Percentiles rank a stretch among this genome's conserved stretches.
Evolutionary conservation across 345 rosid genomes (phyloP).

Genomic region (sweet orange (Citrus sinensis)): DVS_A1.0 CM039169.1:6526501-6527000

Average conservation of each 20-base stretch:
- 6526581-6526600: background rate
- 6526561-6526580: conserved; percentile 1
- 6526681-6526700: background rate
- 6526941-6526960: background rate
- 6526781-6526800: background rate
- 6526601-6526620: background rate
- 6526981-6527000: background rate
- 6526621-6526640: background rate
- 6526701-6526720: background rate
- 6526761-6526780: background rate
- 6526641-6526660: background rate
- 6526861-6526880: background rate
- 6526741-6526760: background rate
- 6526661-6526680: background rate
- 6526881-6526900: background rate
- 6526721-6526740: background rate
- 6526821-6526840: background rate
- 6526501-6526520: background rate
- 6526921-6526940: background rate
- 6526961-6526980: background rate
- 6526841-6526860: background rate
- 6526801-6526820: background rate
- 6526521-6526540: background rate
- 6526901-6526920: conserved; percentile 1
- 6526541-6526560: background rate